phyloP scores from a whole-genome alignment of 495 filamentous ascomycete species.

The Neurospora sp. region DNA sequence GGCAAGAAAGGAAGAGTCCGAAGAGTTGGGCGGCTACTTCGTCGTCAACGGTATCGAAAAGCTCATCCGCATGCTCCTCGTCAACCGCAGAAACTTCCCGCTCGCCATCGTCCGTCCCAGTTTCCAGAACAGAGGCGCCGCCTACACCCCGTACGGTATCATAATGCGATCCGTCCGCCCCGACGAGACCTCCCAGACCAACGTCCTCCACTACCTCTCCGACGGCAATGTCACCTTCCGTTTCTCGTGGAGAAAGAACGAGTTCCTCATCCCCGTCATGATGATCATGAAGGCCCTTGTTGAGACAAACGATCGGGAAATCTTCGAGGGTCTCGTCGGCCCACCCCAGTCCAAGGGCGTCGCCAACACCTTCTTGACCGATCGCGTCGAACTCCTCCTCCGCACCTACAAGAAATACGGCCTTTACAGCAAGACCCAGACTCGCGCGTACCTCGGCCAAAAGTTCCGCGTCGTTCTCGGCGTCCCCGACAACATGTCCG shows the following conservation, averaged over 20 bases:
- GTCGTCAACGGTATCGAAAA: constrained; percentile 95
- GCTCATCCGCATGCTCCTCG: constrained; percentile 82
- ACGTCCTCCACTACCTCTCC: constrained; percentile 87
- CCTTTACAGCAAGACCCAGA: constrained; percentile 66
- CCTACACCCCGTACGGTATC: constrained; percentile 82
- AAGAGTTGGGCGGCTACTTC: constrained; percentile 90
- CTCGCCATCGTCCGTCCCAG: constrained; percentile 87
- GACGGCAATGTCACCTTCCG: constrained; percentile 95
- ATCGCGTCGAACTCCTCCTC: constrained; percentile 83
- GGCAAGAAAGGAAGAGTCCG: constrained; percentile 78
- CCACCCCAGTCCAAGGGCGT: constrained; percentile 59
- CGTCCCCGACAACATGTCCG: constrained; percentile 64
- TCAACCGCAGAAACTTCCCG: constrained; percentile 83
- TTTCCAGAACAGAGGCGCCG: constrained; percentile 71
- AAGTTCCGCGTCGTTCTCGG: constrained; percentile 82
- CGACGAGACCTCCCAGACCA: constrained; percentile 95
- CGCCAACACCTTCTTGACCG: constrained; percentile 85
- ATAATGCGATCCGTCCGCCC: constrained; percentile 85
- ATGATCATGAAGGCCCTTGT: constrained; percentile 94
- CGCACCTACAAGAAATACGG: constrained; percentile 87
- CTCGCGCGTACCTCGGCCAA: constrained; percentile 71
- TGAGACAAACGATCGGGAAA: constrained; percentile 92
- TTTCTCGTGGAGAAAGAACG: constrained; percentile 96
- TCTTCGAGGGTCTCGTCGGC: constrained; percentile 83
- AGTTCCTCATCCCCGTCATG: constrained; percentile 86